Percentiles rank a stretch among this genome's conserved stretches.
Evolutionary conservation across 495 filamentous ascomycete genomes (phyloP).

Genomic region (Durotheca rogersii): DNA sequence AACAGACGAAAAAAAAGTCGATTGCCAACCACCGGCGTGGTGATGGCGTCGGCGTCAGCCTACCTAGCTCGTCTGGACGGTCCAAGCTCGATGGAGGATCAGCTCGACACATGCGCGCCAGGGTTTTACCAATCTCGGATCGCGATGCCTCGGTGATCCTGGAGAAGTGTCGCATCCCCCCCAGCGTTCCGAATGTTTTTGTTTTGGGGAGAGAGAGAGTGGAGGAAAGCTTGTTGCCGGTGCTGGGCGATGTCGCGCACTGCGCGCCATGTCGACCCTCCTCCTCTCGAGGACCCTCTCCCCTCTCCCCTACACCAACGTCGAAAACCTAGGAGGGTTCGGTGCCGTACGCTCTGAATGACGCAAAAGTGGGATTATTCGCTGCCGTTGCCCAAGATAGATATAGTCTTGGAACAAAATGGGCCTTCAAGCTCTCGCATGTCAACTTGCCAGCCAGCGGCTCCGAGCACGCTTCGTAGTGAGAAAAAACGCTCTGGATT

Average conservation of each 20-base stretch:
- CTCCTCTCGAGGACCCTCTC: no score
- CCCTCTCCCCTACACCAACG: no score
- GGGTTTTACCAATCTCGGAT: neutral
- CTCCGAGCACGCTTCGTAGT: no score
- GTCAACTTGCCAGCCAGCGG: no score
- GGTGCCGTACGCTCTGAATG: neutral
- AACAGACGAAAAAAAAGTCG: constrained; percentile 11
- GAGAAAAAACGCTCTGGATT: no score
- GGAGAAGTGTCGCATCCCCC: neutral
- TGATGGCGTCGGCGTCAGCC: neutral
- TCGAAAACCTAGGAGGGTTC: neutral
- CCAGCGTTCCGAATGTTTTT: neutral
- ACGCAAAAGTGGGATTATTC: neutral
- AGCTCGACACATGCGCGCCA: constrained; percentile 1
- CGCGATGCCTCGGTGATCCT: neutral
- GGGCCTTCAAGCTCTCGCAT: neutral
- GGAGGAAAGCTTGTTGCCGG: neutral
- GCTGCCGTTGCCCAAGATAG: neutral
- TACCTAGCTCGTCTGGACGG: no score
- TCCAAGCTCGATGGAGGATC: neutral
- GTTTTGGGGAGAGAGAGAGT: no score
- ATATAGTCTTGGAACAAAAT: neutral
- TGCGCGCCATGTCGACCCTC: no score
- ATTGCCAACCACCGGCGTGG: constrained; percentile 5
- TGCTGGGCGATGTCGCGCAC: neutral